Evolutionary conservation across 176 grass and related monocot genomes (phyloP).

Genomic region (Chloris gayana): DNA sequence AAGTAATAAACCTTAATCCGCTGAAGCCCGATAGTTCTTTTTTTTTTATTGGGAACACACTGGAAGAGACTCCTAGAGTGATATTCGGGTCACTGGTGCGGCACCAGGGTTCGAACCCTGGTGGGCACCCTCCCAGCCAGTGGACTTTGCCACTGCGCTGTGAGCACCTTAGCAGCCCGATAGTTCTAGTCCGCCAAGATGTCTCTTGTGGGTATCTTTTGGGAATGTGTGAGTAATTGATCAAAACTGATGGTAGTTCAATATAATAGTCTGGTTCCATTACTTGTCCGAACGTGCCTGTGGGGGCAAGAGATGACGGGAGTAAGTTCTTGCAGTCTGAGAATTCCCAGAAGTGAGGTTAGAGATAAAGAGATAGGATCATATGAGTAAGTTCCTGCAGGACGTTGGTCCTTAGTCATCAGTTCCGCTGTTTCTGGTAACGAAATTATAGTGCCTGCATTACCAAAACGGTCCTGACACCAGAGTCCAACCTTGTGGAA

Average conservation of each 20-base stretch:
- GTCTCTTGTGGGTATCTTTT: conserved; percentile 1
- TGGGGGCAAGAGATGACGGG: conserved; percentile 35
- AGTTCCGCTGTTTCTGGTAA: neutral
- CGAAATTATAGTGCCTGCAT: neutral
- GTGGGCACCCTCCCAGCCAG: too few species aligned
- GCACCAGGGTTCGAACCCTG: too few species aligned
- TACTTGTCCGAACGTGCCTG: neutral
- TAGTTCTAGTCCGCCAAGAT: neutral
- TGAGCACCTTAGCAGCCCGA: too few species aligned
- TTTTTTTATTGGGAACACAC: too few species aligned
- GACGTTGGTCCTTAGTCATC: conserved; percentile 24
- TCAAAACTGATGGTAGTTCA: conserved; percentile 26
- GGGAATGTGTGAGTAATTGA: conserved; percentile 26
- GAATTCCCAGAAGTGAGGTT: conserved; percentile 26
- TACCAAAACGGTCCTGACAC: neutral
- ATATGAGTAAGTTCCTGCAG: neutral
- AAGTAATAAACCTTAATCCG: conserved; percentile 13
- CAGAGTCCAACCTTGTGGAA: neutral
- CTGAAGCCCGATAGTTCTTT: too few species aligned
- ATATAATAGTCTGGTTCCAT: neutral
- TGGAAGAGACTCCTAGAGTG: too few species aligned
- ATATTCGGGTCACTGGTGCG: too few species aligned
- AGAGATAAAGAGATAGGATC: neutral
- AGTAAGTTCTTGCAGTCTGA: conserved; percentile 31
- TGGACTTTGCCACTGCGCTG: too few species aligned